Evolutionary conservation across 1,284 basidiomycete genomes (phyloP), one percentile per base, ranked within the genome.

Genomic region (Tilletia horrida): DNA sequence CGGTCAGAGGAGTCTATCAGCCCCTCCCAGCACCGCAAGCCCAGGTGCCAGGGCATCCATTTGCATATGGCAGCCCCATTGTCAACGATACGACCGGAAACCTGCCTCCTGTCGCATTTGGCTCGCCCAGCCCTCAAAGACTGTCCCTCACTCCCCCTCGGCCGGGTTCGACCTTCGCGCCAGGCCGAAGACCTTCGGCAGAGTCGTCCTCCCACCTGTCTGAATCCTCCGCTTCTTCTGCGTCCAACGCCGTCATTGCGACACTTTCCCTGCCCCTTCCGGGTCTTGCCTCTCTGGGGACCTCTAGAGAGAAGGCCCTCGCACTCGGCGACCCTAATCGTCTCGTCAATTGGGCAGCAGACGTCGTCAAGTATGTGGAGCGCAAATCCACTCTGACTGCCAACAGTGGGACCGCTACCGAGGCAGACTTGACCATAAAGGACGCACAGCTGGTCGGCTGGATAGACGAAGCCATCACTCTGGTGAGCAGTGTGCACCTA

Each of bases 311-410:
- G 18, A 63, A 65, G 7, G 75, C 76, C 1, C 50, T 71, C 8
- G 65, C 67, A 9, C 48, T 61, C 29, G 65, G 85, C 69, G 88
- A 89, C 74, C 87, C 88, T 0, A 77, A 83, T 0, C 83, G 87
- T 62, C 87, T 88, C 72, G 82, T 93, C 18, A 84, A 85, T 21
- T 95, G 92, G 92, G 86, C 87, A 4, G 85, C 88, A 55, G 90
- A 92, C 71, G 88, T 93, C 64, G 83, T 93, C 73, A 87, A 88
- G 75, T 88, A 91, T 70, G 88, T 91, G 70, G 89, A 92, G 70
- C 73, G 77, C 47, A 81, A 70, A 70, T 73, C 63, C 64, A 73
- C 69, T 65, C 14, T 40, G 27, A 40, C 55, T 16, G 55, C 55
- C 55, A 40, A 31, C 55, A 40, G 29, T 27, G 55, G 29, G 4